Evolutionary conservation across 495 filamentous ascomycete genomes (phyloP).

Genomic region (Lophiotrema nucula): DNA sequence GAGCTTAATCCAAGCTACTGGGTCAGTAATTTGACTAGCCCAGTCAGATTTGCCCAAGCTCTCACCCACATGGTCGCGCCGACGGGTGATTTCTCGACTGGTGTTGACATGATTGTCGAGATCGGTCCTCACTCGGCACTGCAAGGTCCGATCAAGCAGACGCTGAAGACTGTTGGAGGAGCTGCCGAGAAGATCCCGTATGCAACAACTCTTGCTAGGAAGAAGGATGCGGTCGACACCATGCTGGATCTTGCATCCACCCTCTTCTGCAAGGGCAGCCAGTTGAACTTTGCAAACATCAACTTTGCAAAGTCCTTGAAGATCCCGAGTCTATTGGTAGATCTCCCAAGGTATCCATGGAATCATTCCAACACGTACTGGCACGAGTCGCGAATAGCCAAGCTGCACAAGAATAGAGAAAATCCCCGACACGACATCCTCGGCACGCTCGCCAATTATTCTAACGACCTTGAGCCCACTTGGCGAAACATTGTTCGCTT

Average conservation of each 20-base stretch:
- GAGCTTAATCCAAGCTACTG: slow-evolving; percentile 40
- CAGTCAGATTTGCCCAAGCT: slow-evolving; percentile 45
- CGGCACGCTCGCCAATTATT: slow-evolving; percentile 10
- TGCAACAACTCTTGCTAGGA: slow-evolving; percentile 10
- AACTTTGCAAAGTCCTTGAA: slow-evolving; percentile 14
- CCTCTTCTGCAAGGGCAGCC: slow-evolving; percentile 15
- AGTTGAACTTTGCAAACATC: slow-evolving; percentile 6
- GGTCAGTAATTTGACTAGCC: slow-evolving; percentile 48
- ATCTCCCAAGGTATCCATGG: slow-evolving; percentile 25
- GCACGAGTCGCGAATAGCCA: slow-evolving; percentile 14
- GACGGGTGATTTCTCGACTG: slow-evolving; percentile 13
- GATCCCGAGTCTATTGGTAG: neutral
- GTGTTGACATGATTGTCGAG: slow-evolving; percentile 50
- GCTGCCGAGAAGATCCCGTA: slow-evolving; percentile 15
- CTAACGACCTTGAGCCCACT: slow-evolving; percentile 20
- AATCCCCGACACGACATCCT: slow-evolving; percentile 14
- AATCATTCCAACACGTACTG: slow-evolving; percentile 16
- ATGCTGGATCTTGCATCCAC: slow-evolving; percentile 11
- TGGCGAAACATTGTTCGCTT: slow-evolving; percentile 26
- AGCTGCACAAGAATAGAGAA: slow-evolving; percentile 4
- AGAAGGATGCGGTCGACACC: slow-evolving; percentile 12
- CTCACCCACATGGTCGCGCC: slow-evolving; percentile 1
- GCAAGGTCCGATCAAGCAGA: slow-evolving; percentile 50
- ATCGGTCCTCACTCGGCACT: slow-evolving; percentile 69
- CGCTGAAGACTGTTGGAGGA: slow-evolving; percentile 15